phyloP scores from a whole-genome alignment of 2,329 filamentous ascomycete genomes.

The Colletotrichum shisoi region DNA sequence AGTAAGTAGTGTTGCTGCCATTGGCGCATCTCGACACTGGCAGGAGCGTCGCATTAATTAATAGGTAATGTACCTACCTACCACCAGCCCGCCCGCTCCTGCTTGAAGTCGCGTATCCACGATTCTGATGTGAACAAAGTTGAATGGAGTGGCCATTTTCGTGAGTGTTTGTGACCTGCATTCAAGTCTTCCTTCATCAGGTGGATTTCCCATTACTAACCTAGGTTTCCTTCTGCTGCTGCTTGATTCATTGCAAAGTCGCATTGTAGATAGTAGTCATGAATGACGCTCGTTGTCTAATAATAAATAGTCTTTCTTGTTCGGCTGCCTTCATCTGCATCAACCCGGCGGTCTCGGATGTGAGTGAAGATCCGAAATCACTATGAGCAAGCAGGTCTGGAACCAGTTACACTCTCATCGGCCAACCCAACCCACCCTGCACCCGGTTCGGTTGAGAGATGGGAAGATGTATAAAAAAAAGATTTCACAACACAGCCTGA shows the following conservation, averaged over 20 bases:
- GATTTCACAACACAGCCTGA: no score
- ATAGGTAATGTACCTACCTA: no score
- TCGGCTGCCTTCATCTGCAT: not conserved
- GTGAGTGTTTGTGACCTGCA: no score
- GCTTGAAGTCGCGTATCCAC: not conserved
- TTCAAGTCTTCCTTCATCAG: not conserved
- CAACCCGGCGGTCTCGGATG: not conserved
- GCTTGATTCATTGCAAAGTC: no score
- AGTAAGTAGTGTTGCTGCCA: not conserved
- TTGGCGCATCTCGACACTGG: not conserved
- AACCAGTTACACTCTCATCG: no score
- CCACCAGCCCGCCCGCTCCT: not conserved
- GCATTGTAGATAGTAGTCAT: no score
- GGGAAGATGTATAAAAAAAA: not conserved
- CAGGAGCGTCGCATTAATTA: no score
- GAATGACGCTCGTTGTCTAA: not conserved
- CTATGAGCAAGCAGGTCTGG: not conserved
- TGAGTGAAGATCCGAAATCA: no score
- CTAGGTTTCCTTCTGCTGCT: no score
- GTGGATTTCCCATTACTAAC: not conserved
- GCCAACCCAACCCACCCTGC: no score
- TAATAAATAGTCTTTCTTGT: no score
- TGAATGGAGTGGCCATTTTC: not conserved
- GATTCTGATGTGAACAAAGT: not conserved
- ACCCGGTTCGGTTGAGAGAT: no score